These are phyloP conservation scores for Alternaria sp. DNA, from an alignment of 2,329 filamentous ascomycete species.

Conservation along the genomic window DNA sequence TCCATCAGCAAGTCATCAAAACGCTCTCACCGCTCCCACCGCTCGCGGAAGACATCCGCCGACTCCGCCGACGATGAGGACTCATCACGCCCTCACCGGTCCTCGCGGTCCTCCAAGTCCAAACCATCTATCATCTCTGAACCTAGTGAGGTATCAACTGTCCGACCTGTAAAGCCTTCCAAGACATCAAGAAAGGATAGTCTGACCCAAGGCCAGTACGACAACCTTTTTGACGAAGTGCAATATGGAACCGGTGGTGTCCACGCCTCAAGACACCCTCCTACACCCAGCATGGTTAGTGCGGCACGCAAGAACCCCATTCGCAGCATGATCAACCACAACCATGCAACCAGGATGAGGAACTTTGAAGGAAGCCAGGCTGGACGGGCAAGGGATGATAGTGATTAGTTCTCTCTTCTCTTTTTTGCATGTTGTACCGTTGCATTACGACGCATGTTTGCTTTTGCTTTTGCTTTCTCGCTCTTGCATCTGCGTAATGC, in stretches of 20 bases:
- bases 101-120: conserved; percentile 23
- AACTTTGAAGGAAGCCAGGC: conserved; percentile 32
- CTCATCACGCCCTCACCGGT: conserved; percentile 25
- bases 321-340: conserved; percentile 48
- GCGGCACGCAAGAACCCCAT: conserved; percentile 43
- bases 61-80: conserved; percentile 31
- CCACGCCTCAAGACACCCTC: conserved; percentile 39
- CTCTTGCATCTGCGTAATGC: conserved; percentile 2
- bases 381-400: background rate
- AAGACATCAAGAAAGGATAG: conserved; percentile 43
- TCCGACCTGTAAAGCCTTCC: conserved; percentile 38
- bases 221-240: conserved; percentile 38
- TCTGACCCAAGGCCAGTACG: conserved; percentile 39
- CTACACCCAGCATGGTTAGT: conserved; percentile 50
- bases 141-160: conserved; percentile 46
- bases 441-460: background rate
- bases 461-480: conserved; percentile 2
- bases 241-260: conserved; percentile 44
- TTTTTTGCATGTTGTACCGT: conserved; percentile 5
- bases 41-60: conserved; percentile 36
- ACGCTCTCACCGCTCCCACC: conserved; percentile 36
- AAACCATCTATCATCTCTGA: conserved; percentile 38
- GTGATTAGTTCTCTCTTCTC: background rate
- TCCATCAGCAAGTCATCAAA: conserved; percentile 41
- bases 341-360: conserved; percentile 43